Conservation (phyloP, 2,329 filamentous ascomycete species). For the Lasiodiplodia citricola region DNA sequence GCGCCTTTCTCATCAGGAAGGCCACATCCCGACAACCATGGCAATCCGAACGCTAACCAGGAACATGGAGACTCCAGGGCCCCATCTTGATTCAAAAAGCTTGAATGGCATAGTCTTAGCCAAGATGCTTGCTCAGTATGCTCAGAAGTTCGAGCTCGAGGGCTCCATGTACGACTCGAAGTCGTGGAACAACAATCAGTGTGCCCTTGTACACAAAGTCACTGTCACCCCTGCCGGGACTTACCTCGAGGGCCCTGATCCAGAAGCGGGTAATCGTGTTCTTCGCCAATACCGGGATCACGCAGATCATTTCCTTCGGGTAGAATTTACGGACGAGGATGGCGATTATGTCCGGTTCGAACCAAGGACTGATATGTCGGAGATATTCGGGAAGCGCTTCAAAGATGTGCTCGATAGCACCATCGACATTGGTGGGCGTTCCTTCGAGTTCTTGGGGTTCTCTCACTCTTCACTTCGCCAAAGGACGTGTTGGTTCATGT, state of each 20-base stretch:
- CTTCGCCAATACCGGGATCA: conserved; percentile 67
- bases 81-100: conserved; percentile 53
- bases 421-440: conserved; percentile 67
- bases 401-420: conserved; percentile 62
- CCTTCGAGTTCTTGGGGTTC: conserved; percentile 71
- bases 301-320: conserved; percentile 69
- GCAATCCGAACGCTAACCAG: conserved; percentile 61
- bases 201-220: conserved; percentile 43
- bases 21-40: conserved; percentile 38
- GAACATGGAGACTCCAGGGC: conserved; percentile 61
- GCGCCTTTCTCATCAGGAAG: conserved; percentile 35
- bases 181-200: conserved; percentile 35
- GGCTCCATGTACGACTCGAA: conserved; percentile 39
- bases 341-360: conserved; percentile 68
- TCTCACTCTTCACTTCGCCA: conserved; percentile 77
- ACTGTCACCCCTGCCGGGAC: conserved; percentile 46
- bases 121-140: background rate
- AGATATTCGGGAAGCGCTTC: conserved; percentile 65
- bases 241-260: conserved; percentile 54
- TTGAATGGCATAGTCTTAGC: conserved; percentile 38
- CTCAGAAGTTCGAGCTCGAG: conserved; percentile 44
- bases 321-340: conserved; percentile 77
- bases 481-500: conserved; percentile 72
- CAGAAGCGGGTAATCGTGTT: conserved; percentile 72
- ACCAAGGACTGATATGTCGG: conserved; percentile 52